phyloP scores from a whole-genome alignment of 1,284 basidiomycete species.

The Rhodofomes roseus region DNA sequence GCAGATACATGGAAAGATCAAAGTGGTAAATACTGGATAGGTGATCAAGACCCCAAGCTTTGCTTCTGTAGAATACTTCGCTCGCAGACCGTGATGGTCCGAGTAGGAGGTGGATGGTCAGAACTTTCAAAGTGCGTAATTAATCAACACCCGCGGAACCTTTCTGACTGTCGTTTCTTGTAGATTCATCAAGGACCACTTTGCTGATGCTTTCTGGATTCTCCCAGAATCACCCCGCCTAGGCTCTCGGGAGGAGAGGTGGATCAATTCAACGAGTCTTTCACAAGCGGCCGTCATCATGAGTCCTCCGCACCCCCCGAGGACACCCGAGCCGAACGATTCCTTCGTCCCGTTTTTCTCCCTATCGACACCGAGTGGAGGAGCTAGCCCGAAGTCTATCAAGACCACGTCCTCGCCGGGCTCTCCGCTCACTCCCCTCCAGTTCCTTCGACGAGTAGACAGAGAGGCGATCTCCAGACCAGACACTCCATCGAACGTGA shows the following conservation, averaged over 20 bases:
- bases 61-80: constrained; percentile 90
- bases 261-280: constrained; percentile 77
- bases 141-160: not conserved
- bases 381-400: constrained; percentile 41
- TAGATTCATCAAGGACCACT: constrained; percentile 85
- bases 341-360: constrained; percentile 44
- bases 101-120: constrained; percentile 92
- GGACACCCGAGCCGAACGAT: constrained; percentile 64
- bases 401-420: constrained; percentile 42
- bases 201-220: constrained; percentile 73
- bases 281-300: constrained; percentile 46
- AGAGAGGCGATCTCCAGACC: constrained; percentile 36
- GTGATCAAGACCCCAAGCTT: constrained; percentile 80
- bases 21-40: constrained; percentile 95
- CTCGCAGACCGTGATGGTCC: constrained; percentile 93
- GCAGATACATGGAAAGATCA: constrained; percentile 86
- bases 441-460: constrained; percentile 54
- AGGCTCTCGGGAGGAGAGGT: constrained; percentile 61
- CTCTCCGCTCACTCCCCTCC: constrained; percentile 51
- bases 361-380: constrained; percentile 46
- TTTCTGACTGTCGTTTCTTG: constrained; percentile 1
- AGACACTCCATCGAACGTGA: constrained; percentile 38
- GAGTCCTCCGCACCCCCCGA: constrained; percentile 43
- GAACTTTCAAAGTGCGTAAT: constrained; percentile 78
- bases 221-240: constrained; percentile 56